Conservation (phyloP, 2,329 filamentous ascomycete species). For the Phoma sp. region DNA sequence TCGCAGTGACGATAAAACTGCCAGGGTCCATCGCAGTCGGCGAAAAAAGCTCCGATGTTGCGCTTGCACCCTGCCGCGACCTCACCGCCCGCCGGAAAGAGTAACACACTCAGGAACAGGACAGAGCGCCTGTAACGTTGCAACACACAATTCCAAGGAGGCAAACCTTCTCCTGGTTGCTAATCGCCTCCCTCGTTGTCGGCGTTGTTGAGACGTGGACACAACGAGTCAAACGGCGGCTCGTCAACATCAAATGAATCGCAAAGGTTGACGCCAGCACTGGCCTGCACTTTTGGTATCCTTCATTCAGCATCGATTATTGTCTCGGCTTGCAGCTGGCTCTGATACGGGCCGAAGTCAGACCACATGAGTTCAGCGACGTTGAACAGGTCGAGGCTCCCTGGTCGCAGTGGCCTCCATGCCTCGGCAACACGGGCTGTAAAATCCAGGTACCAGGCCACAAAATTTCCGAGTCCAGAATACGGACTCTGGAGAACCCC, state of each 20-base stretch:
- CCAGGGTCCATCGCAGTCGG: conserved; percentile 15
- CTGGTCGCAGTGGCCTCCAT: background rate
- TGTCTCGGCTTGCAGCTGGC: background rate
- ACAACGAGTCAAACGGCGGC: conserved; percentile 1
- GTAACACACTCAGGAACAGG: conserved; percentile 4
- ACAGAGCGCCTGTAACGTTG: background rate
- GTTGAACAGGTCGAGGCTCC: conserved; percentile 10
- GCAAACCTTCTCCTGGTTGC: background rate
- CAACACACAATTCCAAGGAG: background rate
- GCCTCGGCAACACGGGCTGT: conserved; percentile 7
- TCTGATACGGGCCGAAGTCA: conserved; percentile 6
- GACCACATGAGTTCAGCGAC: conserved; percentile 1
- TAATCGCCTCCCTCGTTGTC: background rate
- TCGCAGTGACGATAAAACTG: conserved; percentile 17
- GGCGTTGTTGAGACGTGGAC: background rate
- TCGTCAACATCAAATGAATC: background rate
- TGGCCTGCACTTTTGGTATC: background rate
- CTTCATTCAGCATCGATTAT: conserved; percentile 9
- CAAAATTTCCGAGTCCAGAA: conserved; percentile 14
- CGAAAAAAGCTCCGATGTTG: conserved; percentile 13
- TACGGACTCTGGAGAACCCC: conserved; percentile 5
- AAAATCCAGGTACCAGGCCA: conserved; percentile 15
- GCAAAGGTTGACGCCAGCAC: conserved; percentile 1
- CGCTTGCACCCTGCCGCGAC: conserved; percentile 2
- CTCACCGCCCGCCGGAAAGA: conserved; percentile 5